Percentiles rank a stretch among this genome's conserved stretches.
phyloP scores from a whole-genome alignment of 164 flowering plant species.

The Magnolia officinalis region DNA sequence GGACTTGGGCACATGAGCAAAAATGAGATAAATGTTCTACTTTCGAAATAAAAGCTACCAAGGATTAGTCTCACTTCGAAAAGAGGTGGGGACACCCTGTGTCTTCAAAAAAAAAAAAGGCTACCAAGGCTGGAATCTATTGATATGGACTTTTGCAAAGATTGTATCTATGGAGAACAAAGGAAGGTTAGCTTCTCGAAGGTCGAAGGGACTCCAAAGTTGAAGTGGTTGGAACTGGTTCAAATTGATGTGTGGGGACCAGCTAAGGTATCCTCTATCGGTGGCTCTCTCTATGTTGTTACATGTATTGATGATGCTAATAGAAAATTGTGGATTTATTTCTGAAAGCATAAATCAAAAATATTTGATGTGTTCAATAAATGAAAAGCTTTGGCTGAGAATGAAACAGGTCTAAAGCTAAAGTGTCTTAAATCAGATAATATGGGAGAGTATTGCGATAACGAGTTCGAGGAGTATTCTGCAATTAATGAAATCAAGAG shows the following conservation, averaged over 20 bases:
- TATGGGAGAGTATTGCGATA: not conserved
- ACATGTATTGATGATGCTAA: constrained; percentile 9
- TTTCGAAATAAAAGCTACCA: not conserved
- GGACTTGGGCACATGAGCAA: not conserved
- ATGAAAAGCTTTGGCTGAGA: not conserved
- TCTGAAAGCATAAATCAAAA: not conserved
- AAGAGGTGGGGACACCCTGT: too few relatives aligned
- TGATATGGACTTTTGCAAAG: not conserved
- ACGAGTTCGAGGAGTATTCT: not conserved
- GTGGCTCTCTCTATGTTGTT: not conserved
- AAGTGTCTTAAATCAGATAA: not conserved
- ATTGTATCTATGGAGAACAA: not conserved
- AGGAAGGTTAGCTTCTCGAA: not conserved
- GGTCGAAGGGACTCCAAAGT: not conserved
- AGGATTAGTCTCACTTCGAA: not conserved
- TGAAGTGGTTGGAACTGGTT: not conserved
- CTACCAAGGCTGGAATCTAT: not conserved
- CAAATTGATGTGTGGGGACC: constrained; percentile 8
- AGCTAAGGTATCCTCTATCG: not conserved
- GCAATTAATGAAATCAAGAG: not conserved
- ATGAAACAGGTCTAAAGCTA: not conserved
- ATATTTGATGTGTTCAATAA: not conserved
- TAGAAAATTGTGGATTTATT: not conserved
- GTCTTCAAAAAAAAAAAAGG: not conserved
- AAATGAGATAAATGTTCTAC: not conserved